A percentile compares a stretch with the other conserved stretches of the same genome.
phyloP scores from a whole-genome alignment of 2,329 filamentous ascomycete genomes.

The Ophiocordyceps robertsii region DNA sequence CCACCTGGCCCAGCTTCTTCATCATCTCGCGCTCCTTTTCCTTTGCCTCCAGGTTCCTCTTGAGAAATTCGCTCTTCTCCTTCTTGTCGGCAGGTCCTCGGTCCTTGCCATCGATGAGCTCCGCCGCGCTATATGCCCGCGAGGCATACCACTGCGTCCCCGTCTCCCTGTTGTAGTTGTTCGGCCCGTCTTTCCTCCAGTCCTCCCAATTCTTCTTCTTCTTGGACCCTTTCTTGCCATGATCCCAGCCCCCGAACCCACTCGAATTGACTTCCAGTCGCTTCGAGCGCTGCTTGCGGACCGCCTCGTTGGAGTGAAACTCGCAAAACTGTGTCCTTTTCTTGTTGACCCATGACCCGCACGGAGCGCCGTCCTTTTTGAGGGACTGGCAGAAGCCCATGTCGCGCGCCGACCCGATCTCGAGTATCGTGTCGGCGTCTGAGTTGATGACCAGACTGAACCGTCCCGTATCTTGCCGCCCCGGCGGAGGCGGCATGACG shows the following conservation, averaged over 20 bases:
- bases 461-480: constrained; percentile 61
- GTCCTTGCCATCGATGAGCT: constrained; percentile 53
- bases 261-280: constrained; percentile 72
- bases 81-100: constrained; percentile 40
- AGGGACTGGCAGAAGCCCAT: constrained; percentile 77
- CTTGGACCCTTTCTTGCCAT: constrained; percentile 10
- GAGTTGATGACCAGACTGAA: constrained; percentile 81
- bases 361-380: constrained; percentile 72
- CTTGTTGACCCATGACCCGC: constrained; percentile 74
- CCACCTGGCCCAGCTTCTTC: constrained; percentile 49
- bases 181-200: constrained; percentile 8
- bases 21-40: constrained; percentile 64
- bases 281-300: constrained; percentile 51
- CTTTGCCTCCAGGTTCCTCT: constrained; percentile 48
- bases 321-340: constrained; percentile 85
- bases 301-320: constrained; percentile 73
- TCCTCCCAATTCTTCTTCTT: constrained; percentile 7
- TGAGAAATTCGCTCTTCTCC: constrained; percentile 52
- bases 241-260: constrained; percentile 27
- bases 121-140: constrained; percentile 39
- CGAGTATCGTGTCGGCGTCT: constrained; percentile 77
- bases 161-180: constrained; percentile 44
- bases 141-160: constrained; percentile 43
- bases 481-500: constrained; percentile 74
- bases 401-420: constrained; percentile 74